Conservation (phyloP, 768 basidiomycete genomes). For the Termitomyces titanicus region DNA sequence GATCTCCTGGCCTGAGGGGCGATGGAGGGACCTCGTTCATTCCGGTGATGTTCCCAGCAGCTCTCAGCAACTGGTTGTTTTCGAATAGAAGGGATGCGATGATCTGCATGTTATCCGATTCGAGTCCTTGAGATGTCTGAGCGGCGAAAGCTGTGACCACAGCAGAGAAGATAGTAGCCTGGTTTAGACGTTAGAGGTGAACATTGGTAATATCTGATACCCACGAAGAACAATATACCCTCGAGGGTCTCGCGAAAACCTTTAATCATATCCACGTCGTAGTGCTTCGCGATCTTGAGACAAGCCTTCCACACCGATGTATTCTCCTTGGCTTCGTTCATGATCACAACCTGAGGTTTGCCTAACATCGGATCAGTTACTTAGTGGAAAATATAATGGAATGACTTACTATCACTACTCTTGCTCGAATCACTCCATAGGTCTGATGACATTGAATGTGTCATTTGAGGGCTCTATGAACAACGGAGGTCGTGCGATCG, state of each 20-base stretch:
- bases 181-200: background rate
- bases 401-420: too few relatives aligned
- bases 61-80: background rate
- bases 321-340: too few relatives aligned
- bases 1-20: background rate
- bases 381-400: too few relatives aligned
- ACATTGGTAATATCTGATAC: too few relatives aligned
- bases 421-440: too few relatives aligned
- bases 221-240: background rate
- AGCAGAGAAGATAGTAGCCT: background rate
- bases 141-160: background rate
- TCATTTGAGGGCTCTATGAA: too few relatives aligned
- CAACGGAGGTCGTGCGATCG: too few relatives aligned
- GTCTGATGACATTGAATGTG: too few relatives aligned
- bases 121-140: background rate
- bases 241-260: background rate
- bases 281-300: background rate
- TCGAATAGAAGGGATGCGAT: background rate
- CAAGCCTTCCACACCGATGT: background rate
- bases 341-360: too few relatives aligned
- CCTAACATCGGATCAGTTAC: too few relatives aligned
- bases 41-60: background rate
- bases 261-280: background rate
- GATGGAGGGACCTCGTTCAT: background rate
- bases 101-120: background rate